Conservation (phyloP, 805 yeast species). For the Candida nemodendra region DNA sequence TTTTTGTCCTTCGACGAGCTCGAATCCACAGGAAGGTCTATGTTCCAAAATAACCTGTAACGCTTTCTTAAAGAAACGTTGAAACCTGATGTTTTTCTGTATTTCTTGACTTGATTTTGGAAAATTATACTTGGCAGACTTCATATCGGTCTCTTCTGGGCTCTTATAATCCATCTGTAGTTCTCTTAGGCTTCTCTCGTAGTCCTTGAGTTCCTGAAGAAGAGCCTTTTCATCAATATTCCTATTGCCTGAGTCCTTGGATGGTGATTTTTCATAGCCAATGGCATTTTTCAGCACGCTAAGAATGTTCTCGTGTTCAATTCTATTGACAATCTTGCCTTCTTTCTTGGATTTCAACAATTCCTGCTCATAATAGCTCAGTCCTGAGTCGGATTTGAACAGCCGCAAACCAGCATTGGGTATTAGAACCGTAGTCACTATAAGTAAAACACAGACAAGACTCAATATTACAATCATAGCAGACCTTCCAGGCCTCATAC, state of each 20-base stretch:
- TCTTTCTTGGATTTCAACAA: constrained; percentile 8
- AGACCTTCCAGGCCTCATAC: too few relatives aligned
- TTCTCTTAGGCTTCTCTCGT: constrained; percentile 12
- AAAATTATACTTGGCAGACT: constrained; percentile 9
- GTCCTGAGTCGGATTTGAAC: constrained; percentile 2
- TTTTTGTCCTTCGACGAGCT: constrained; percentile 7
- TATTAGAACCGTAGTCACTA: neutral
- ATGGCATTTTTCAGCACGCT: constrained; percentile 6
- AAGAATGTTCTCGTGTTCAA: constrained; percentile 7
- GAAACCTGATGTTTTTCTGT: constrained; percentile 18
- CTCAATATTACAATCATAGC: too few relatives aligned
- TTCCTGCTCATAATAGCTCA: constrained; percentile 23
- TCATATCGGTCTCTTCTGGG: constrained; percentile 3
- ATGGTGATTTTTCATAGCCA: neutral
- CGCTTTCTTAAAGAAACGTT: constrained; percentile 21
- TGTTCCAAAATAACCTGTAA: constrained; percentile 19
- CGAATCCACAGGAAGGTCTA: constrained; percentile 28
- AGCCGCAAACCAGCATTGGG: constrained; percentile 1
- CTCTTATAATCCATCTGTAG: constrained; percentile 2
- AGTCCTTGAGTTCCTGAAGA: constrained; percentile 12
- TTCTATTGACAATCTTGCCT: constrained; percentile 5
- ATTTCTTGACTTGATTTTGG: constrained; percentile 17
- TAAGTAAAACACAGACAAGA: too few relatives aligned
- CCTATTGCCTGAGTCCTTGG: constrained; percentile 1
- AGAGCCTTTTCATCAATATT: constrained; percentile 5